phyloP scores from a whole-genome alignment of 345 rosid species.

The Schrenkiella parvula region DNA sequence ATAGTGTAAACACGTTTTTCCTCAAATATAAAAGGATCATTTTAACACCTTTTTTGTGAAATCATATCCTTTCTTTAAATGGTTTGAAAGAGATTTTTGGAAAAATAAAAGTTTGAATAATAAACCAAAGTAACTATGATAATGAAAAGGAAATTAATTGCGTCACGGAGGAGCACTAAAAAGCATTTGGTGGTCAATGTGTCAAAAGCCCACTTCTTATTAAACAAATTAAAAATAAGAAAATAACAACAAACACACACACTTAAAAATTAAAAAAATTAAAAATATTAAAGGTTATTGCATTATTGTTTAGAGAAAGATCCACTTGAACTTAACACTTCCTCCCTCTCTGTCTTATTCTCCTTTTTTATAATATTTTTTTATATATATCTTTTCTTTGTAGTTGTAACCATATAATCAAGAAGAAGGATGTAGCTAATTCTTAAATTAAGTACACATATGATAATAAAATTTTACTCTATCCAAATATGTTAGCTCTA shows the following conservation, averaged over 20 bases:
- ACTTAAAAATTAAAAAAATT: neutral
- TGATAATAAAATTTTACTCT: neutral
- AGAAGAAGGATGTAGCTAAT: neutral
- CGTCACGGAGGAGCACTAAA: slow-evolving; percentile 48
- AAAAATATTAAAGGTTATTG: slow-evolving; percentile 3
- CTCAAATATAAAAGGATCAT: neutral
- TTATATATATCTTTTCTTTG: neutral
- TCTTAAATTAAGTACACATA: neutral
- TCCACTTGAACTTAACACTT: slow-evolving; percentile 24
- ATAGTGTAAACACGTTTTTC: slow-evolving; percentile 8
- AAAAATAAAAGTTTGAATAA: slow-evolving; percentile 1
- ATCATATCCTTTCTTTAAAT: neutral
- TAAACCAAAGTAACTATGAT: neutral
- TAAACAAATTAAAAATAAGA: slow-evolving; percentile 5
- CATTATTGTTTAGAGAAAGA: slow-evolving; percentile 28
- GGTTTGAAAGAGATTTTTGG: slow-evolving; percentile 9
- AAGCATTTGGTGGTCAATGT: slow-evolving; percentile 48
- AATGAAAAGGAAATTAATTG: slow-evolving; percentile 35
- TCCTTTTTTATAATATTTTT: neutral
- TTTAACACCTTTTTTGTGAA: neutral
- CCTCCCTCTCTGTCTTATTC: neutral
- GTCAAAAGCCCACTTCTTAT: slow-evolving; percentile 47
- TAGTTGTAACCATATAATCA: neutral
- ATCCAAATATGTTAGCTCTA: neutral
- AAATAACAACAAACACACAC: slow-evolving; percentile 22